Evolutionary conservation across 768 basidiomycete genomes (phyloP).

Genomic region (Tulasnella sp.): DNA sequence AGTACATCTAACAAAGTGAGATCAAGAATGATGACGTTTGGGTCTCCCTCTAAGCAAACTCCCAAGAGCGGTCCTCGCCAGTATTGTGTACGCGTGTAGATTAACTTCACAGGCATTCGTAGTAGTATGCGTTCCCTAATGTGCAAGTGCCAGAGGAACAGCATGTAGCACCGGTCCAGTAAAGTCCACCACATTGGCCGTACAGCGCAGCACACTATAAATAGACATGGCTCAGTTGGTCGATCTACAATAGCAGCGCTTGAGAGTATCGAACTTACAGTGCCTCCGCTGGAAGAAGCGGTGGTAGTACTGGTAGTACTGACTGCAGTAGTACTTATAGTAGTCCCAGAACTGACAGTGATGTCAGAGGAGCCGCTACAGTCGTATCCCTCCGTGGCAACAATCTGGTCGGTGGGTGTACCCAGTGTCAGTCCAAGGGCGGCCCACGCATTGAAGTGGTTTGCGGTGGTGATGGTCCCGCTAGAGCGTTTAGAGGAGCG

Average conservation of each 20-base stretch:
- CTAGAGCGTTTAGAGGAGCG: not conserved
- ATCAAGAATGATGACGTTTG: no score
- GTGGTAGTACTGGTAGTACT: not conserved
- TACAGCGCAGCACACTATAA: not conserved
- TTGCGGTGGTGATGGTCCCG: constrained; percentile 13
- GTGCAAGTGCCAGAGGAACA: constrained; percentile 14
- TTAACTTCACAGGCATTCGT: no score
- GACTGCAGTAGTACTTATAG: not conserved
- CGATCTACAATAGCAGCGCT: no score
- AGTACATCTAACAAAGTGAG: no score
- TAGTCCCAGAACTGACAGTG: not conserved
- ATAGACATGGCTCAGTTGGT: no score
- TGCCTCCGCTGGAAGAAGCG: no score
- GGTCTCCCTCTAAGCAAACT: no score
- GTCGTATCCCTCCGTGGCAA: constrained; percentile 11
- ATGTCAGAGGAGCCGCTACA: not conserved
- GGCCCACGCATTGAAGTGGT: constrained; percentile 17
- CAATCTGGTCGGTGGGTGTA: constrained; percentile 11
- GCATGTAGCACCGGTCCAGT: constrained; percentile 7
- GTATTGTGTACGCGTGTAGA: no score
- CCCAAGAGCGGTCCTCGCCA: no score
- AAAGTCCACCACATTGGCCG: constrained; percentile 6
- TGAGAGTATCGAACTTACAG: no score
- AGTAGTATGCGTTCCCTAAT: not conserved
- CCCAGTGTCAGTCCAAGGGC: constrained; percentile 4